Conservation (phyloP, 495 filamentous ascomycete genomes). For the Pseudomonodictys pantanalensis region DNA sequence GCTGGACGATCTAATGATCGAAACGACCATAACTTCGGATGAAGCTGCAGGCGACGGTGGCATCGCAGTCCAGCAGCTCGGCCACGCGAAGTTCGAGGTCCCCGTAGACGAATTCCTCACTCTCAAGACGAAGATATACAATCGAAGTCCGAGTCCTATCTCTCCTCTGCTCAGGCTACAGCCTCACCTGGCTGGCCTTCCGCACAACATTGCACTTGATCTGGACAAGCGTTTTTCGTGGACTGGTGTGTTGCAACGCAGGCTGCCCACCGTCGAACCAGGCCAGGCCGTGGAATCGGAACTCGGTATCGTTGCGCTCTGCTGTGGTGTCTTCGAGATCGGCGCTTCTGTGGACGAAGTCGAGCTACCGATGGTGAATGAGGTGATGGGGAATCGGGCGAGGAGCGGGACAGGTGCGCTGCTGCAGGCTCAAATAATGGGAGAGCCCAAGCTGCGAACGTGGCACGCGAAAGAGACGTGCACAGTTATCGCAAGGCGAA, state of each 20-base stretch:
- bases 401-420: slow-evolving; percentile 14
- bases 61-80: slow-evolving; percentile 42
- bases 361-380: slow-evolving; percentile 26
- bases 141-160: slow-evolving; percentile 66
- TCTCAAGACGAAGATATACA: slow-evolving; percentile 64
- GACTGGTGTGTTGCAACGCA: slow-evolving; percentile 77
- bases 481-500: slow-evolving; percentile 53
- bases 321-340: slow-evolving; percentile 79
- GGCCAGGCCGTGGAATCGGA: slow-evolving; percentile 55
- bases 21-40: slow-evolving; percentile 51
- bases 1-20: slow-evolving; percentile 74
- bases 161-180: slow-evolving; percentile 73
- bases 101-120: slow-evolving; percentile 68
- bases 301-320: slow-evolving; percentile 68
- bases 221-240: slow-evolving; percentile 78
- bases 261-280: slow-evolving; percentile 51
- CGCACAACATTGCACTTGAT: slow-evolving; percentile 72
- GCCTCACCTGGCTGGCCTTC: slow-evolving; percentile 70
- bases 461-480: slow-evolving; percentile 70
- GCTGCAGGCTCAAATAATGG: slow-evolving; percentile 41
- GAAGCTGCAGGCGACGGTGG: slow-evolving; percentile 7
- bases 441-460: slow-evolving; percentile 62
- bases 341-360: slow-evolving; percentile 80
- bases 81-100: slow-evolving; percentile 54
- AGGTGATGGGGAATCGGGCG: slow-evolving; percentile 23